Evolutionary conservation across 495 filamentous ascomycete species (phyloP), one percentile per base, ranked within the genome.

Genomic region (Penicillium subrubescens): DNA sequence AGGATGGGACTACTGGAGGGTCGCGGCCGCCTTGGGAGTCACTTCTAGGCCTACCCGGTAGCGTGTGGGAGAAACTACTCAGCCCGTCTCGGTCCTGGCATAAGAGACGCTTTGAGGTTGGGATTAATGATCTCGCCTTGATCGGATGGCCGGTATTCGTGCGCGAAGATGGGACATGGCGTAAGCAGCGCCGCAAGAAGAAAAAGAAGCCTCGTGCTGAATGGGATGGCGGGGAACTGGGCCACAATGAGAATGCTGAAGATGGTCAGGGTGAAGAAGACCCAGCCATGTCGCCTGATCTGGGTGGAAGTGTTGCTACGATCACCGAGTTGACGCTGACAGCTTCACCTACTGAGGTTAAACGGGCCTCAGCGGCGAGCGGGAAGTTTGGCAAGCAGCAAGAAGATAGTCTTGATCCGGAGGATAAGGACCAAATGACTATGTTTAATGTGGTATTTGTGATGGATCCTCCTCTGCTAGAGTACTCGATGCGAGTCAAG

Each of bases 381-480:
- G 78, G 69, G 15, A 76, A 77, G 29, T 72, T 77, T 33, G 70
- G 70, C 29, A 74, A 71, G 23, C 61, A 69, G 21, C 59, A 63
- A 44, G 82, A 80, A 62, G 68, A 73, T 2, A 65, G 67, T 43
- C 72, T 82, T 7, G 84, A 86, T 58, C 72, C 82, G 10, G 86
- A 87, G 63, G 86, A 89, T 56, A 81, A 76, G 59, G 82, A 82
- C 57, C 77, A 81, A 48, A 94, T 99, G 91, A 93, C 87, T 25
- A 97, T 97, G 93, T 99, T 99, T 74, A 93, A 98, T 77, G 86
- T 97, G 37, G 92, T 97, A 15, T 98, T 97, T 77, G 90, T 97
- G 37, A 77, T 97, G 54, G 89, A 91, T 69, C 89, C 92, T 3
- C 90, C 91, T 41, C 83, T 89, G 54, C 77, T 91, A 46, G 92